Evolutionary conservation across 495 filamentous ascomycete genomes (phyloP).

Genomic region (Tuber indicum): DNA sequence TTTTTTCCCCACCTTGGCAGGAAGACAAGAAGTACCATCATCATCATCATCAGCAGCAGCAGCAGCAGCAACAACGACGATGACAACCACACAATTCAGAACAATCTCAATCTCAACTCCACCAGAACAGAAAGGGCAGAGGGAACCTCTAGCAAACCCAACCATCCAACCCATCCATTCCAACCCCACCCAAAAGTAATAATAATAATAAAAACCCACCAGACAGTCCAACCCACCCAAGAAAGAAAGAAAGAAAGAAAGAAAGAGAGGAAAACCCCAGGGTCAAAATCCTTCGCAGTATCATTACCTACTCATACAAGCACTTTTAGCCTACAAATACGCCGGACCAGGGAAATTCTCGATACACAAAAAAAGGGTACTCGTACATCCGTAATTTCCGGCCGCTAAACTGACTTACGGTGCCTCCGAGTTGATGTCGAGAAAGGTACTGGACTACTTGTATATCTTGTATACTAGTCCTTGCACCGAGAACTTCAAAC

Average conservation of each 20-base stretch:
- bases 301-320: no score
- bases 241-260: background rate
- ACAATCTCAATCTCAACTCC: background rate
- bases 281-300: background rate
- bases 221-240: background rate
- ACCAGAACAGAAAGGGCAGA: background rate
- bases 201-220: background rate
- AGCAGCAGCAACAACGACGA: background rate
- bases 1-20: no score
- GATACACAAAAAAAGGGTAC: background rate
- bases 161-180: background rate
- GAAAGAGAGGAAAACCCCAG: background rate
- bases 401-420: no score
- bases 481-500: no score
- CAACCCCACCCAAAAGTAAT: background rate
- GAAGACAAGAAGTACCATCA: background rate
- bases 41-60: background rate
- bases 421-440: no score
- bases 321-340: no score
- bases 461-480: no score
- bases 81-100: background rate
- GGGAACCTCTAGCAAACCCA: no score
- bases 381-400: background rate
- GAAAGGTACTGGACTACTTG: no score
- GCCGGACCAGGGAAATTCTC: no score